Percentiles rank a stretch among this genome's conserved stretches.
Conservation (phyloP, 352 stramenopile species). For the Pythium scleroteichum region DNA sequence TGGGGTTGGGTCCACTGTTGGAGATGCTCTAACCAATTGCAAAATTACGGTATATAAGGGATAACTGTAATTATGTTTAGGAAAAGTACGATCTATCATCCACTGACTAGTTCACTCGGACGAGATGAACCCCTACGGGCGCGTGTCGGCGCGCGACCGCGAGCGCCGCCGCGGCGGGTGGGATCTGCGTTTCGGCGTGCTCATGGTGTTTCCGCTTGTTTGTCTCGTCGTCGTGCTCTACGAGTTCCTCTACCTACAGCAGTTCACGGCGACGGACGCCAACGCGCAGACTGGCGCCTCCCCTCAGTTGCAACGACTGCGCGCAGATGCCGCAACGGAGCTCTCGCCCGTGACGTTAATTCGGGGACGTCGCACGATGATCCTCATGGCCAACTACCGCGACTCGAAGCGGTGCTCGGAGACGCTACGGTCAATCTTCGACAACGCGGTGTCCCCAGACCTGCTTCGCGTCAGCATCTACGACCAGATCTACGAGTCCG, state of each 20-base stretch:
- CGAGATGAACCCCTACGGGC: constrained; percentile 45
- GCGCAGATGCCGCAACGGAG: constrained; percentile 15
- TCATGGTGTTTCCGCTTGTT: constrained; percentile 69
- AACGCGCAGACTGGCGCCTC: background rate
- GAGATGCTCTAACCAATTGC: too few species aligned
- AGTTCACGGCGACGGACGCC: constrained; percentile 49
- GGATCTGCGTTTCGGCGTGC: constrained; percentile 54
- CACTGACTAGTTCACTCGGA: too few species aligned
- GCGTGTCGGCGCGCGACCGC: constrained; percentile 54
- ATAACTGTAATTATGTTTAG: too few species aligned
- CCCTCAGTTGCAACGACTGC: constrained; percentile 4
- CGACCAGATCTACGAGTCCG: constrained; percentile 68
- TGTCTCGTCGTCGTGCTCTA: constrained; percentile 79
- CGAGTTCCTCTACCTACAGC: constrained; percentile 78
- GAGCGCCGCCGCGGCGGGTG: constrained; percentile 31
- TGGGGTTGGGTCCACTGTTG: too few species aligned
- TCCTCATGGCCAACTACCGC: constrained; percentile 83
- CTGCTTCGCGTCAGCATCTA: constrained; percentile 64
- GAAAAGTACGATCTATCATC: too few species aligned
- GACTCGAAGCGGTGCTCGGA: constrained; percentile 76
- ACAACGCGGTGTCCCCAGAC: constrained; percentile 60
- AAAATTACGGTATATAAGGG: too few species aligned
- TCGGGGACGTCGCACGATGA: constrained; percentile 69
- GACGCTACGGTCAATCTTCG: constrained; percentile 79
- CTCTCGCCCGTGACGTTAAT: constrained; percentile 40